A percentile compares a stretch with the other conserved stretches of the same genome.
Conservation (phyloP, 805 yeast genomes). For the Nakazawaea siamensis region DNA sequence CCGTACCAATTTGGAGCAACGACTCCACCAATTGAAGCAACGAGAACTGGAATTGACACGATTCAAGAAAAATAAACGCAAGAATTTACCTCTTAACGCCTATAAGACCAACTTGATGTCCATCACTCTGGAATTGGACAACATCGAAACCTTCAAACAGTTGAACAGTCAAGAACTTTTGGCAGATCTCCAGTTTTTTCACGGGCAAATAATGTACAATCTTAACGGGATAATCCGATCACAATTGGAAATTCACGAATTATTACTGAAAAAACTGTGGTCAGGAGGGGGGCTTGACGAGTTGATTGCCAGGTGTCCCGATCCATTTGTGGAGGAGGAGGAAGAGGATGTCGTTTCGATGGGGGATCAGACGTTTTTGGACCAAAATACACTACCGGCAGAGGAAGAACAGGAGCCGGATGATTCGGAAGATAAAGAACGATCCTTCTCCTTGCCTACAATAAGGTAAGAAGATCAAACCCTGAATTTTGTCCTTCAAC, state of each 20-base stretch:
- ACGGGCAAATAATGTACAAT: constrained; percentile 37
- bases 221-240: constrained; percentile 46
- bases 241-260: constrained; percentile 74
- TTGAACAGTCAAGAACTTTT: constrained; percentile 64
- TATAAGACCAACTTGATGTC: constrained; percentile 62
- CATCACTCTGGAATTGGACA: constrained; percentile 69
- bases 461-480: too few species aligned
- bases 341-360: too few species aligned
- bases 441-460: too few species aligned
- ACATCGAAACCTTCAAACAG: constrained; percentile 66
- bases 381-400: too few species aligned
- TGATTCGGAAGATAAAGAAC: too few species aligned
- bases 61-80: constrained; percentile 55
- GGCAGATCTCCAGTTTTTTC: constrained; percentile 52
- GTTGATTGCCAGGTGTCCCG: constrained; percentile 54
- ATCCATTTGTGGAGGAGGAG: constrained; percentile 42
- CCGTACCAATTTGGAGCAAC: constrained; percentile 41
- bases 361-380: too few species aligned
- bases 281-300: constrained; percentile 81
- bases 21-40: constrained; percentile 42
- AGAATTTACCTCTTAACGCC: constrained; percentile 53
- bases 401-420: too few species aligned
- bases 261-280: constrained; percentile 80
- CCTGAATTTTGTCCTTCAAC: too few species aligned
- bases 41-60: constrained; percentile 57